These are phyloP conservation scores for Paramecium sonneborni DNA, from an alignment of 73 alveolate genomes.

Conservation along the genomic window DNA sequence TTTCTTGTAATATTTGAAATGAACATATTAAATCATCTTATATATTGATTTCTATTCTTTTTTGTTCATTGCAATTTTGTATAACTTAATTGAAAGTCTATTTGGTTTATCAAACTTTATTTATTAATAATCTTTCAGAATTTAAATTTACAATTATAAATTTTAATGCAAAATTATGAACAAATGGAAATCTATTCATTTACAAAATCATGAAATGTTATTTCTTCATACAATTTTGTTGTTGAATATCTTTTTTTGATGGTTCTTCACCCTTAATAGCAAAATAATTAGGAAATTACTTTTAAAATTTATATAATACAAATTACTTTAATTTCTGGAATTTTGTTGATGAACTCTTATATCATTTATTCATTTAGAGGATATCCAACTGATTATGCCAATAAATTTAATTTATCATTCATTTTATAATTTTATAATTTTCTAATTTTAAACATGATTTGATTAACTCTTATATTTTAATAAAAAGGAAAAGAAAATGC, in stretches of 20 bases:
- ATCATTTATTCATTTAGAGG: background rate
- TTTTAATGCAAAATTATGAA: background rate
- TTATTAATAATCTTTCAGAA: conserved; percentile 4
- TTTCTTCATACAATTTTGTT: background rate
- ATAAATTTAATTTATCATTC: background rate
- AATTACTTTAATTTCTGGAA: conserved; percentile 8
- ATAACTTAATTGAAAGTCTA: conserved; percentile 8
- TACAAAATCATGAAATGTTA: conserved; percentile 32
- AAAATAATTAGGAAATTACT: background rate
- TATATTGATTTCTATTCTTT: conserved; percentile 41
- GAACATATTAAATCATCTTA: conserved; percentile 15
- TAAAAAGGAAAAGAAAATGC: background rate
- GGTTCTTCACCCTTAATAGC: background rate
- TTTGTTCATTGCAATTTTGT: background rate
- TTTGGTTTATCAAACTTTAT: conserved; percentile 19
- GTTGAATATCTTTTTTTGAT: background rate
- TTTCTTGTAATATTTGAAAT: conserved; percentile 8
- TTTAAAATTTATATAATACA: background rate
- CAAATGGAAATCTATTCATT: background rate
- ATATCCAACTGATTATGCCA: background rate
- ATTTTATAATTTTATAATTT: background rate
- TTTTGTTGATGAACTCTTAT: background rate
- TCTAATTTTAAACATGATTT: conserved; percentile 14
- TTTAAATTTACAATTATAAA: background rate
- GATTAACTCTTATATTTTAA: conserved; percentile 14